Evolutionary conservation across 805 yeast species (phyloP).

Genomic region (Saturnispora halmiae): DNA sequence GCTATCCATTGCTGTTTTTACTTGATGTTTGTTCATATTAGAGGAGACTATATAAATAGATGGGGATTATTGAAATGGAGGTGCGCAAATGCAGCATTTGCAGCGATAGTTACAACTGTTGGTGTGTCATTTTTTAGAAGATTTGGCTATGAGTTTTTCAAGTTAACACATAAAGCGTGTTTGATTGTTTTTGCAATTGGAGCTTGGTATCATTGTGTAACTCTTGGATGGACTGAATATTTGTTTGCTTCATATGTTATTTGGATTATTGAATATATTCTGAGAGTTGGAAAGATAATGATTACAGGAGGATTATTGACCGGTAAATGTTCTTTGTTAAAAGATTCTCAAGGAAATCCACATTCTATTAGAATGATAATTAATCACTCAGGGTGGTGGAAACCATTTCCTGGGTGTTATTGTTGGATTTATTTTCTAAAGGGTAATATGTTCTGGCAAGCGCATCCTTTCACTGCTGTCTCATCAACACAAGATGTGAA

Average conservation of each 20-base stretch:
- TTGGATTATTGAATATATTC: slow-evolving; percentile 61
- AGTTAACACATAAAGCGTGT: slow-evolving; percentile 34
- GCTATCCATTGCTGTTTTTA: slow-evolving; percentile 33
- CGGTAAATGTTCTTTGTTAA: slow-evolving; percentile 35
- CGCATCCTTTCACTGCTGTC: slow-evolving; percentile 58
- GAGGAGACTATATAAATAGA: slow-evolving; percentile 29
- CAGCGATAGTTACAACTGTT: slow-evolving; percentile 23
- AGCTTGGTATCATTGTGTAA: slow-evolving; percentile 39
- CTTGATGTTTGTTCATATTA: slow-evolving; percentile 28
- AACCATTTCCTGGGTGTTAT: slow-evolving; percentile 51
- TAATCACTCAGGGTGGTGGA: slow-evolving; percentile 46
- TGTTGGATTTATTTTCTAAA: slow-evolving; percentile 45
- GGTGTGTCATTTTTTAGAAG: slow-evolving; percentile 29
- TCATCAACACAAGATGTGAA: slow-evolving; percentile 34
- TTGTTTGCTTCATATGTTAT: slow-evolving; percentile 47
- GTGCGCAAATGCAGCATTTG: slow-evolving; percentile 34
- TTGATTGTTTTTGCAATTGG: slow-evolving; percentile 35
- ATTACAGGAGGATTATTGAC: slow-evolving; percentile 51
- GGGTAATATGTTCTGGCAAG: slow-evolving; percentile 46
- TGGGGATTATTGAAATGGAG: slow-evolving; percentile 36
- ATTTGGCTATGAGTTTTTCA: slow-evolving; percentile 37
- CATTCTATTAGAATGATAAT: slow-evolving; percentile 42
- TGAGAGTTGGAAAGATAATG: slow-evolving; percentile 46
- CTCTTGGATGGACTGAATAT: slow-evolving; percentile 43
- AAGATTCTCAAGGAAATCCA: slow-evolving; percentile 16